These are phyloP conservation scores for Fragilariopsis cylindrus DNA, from an alignment of 108 stramenopile genomes.

Conservation along the genomic window DNA sequence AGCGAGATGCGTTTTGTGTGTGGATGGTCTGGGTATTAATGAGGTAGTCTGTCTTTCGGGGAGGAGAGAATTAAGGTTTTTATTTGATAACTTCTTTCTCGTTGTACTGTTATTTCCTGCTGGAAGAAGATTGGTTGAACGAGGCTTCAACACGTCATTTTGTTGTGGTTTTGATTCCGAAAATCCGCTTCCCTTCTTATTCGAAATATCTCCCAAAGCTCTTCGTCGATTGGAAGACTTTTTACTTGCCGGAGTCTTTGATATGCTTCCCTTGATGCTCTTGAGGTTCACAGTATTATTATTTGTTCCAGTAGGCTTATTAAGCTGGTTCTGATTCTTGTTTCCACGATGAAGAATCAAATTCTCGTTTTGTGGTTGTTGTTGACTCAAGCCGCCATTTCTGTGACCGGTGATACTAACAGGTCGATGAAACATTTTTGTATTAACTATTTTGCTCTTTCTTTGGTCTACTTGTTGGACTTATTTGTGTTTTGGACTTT, in stretches of 20 bases:
- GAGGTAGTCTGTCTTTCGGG: too few relatives aligned
- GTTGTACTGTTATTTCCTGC: too few relatives aligned
- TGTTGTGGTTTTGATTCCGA: neutral
- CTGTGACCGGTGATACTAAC: neutral
- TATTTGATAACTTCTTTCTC: neutral
- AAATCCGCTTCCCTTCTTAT: conserved; percentile 30
- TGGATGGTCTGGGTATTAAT: neutral
- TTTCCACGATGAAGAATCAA: neutral
- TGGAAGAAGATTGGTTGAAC: conserved; percentile 11
- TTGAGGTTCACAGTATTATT: neutral
- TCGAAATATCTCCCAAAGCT: conserved; percentile 43
- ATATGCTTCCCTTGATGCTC: neutral
- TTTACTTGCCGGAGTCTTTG: neutral
- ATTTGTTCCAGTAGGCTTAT: neutral
- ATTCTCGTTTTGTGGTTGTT: conserved; percentile 7
- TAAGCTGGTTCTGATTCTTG: neutral
- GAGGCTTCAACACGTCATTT: conserved; percentile 8
- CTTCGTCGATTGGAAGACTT: conserved; percentile 12
- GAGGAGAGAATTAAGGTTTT: too few relatives aligned
- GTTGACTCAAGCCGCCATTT: neutral
- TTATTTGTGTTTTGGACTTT: too few relatives aligned
- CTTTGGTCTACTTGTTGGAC: too few relatives aligned
- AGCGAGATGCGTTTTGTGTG: neutral
- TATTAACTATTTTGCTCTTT: neutral
- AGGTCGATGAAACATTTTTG: conserved; percentile 2